Conservation (phyloP, 2,329 filamentous ascomycete species). For the Microcyclospora tardicrescens region DNA sequence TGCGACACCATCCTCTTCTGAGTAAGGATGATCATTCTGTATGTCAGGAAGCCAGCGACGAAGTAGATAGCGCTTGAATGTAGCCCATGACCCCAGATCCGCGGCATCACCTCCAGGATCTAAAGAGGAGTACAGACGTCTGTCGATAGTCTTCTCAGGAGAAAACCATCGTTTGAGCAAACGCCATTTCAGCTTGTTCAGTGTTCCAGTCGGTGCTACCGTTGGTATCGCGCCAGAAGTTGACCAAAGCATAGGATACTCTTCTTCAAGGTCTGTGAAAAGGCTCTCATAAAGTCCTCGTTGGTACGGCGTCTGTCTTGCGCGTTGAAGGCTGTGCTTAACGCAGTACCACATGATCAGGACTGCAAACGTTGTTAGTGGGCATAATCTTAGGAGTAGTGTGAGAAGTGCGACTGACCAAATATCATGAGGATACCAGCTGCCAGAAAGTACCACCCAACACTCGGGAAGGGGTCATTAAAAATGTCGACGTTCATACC, state of each 20-base stretch:
- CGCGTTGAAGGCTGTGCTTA: conserved; percentile 32
- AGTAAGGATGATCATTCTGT: conserved; percentile 1
- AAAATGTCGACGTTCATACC: conserved; percentile 42
- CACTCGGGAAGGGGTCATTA: conserved; percentile 24
- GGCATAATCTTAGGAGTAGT: not conserved
- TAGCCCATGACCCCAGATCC: conserved; percentile 28
- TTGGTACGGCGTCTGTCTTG: conserved; percentile 32
- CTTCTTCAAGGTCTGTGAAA: conserved; percentile 34
- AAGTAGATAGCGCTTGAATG: conserved; percentile 27
- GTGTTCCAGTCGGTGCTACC: conserved; percentile 27
- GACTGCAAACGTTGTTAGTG: conserved; percentile 14
- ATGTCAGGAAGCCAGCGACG: conserved; percentile 30
- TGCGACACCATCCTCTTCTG: conserved; percentile 2
- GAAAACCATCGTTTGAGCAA: conserved; percentile 36
- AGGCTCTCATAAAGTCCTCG: conserved; percentile 39
- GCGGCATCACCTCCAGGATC: conserved; percentile 17
- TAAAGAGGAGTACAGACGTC: conserved; percentile 17
- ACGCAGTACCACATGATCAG: conserved; percentile 35
- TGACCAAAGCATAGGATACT: conserved; percentile 37
- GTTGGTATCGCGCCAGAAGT: conserved; percentile 31
- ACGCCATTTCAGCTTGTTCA: conserved; percentile 34
- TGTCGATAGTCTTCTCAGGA: conserved; percentile 27
- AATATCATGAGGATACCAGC: conserved; percentile 33
- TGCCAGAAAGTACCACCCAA: conserved; percentile 40
- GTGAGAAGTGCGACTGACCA: not conserved